A percentile compares a stretch with the other conserved stretches of the same genome.
Evolutionary conservation across 305 asterid genomes (phyloP).

Genomic region (Ruellia speciosa): DNA sequence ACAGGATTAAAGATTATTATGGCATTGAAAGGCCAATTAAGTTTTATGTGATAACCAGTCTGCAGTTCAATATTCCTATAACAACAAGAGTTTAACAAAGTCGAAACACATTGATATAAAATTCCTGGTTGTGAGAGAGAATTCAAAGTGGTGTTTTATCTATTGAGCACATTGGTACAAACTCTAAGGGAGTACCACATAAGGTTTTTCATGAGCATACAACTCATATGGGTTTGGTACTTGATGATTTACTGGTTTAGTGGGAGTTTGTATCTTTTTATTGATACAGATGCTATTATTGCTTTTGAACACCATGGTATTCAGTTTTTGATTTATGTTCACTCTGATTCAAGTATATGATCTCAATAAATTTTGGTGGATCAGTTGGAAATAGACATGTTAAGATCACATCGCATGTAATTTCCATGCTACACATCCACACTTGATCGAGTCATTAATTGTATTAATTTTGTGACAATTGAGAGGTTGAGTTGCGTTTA

Average conservation of each 20-base stretch:
- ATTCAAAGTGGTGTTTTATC: neutral
- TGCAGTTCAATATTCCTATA: neutral
- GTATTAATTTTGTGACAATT: neutral
- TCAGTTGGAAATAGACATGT: neutral
- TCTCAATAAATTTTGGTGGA: neutral
- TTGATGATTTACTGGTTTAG: neutral
- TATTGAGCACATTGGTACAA: neutral
- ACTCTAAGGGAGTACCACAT: neutral
- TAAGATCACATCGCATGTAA: neutral
- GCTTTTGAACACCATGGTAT: too few species aligned
- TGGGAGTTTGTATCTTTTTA: neutral
- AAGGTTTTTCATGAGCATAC: slow-evolving; percentile 3
- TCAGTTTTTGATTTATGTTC: neutral
- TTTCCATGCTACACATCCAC: neutral
- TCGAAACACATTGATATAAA: slow-evolving; percentile 5
- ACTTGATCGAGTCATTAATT: neutral
- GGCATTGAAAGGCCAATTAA: neutral
- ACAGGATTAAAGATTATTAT: neutral
- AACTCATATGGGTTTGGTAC: neutral
- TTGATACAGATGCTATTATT: too few species aligned
- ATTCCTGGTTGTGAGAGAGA: neutral
- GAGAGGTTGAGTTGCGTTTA: neutral
- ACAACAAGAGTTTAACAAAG: neutral
- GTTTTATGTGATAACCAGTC: neutral
- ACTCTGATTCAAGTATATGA: neutral